Evolutionary conservation across 2,329 filamentous ascomycete genomes (phyloP).

Genomic region (Alternaria tenuissima): DNA sequence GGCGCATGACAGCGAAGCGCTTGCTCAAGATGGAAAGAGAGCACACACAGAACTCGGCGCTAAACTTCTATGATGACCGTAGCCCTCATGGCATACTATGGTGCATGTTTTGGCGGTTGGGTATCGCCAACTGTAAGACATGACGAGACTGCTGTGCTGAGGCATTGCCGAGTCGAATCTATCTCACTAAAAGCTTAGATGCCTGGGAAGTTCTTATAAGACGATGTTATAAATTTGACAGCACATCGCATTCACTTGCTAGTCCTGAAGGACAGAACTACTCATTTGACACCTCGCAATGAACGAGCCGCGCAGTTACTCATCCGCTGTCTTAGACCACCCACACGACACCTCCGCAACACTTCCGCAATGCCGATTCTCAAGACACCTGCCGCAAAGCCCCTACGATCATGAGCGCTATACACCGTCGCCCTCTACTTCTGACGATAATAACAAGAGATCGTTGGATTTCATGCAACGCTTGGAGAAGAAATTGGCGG

Average conservation of each 20-base stretch:
- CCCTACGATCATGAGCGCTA: too few species aligned
- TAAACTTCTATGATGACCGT: neutral
- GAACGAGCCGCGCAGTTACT: neutral
- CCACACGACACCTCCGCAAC: neutral
- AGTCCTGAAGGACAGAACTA: too few species aligned
- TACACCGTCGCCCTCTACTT: neutral
- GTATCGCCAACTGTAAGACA: too few species aligned
- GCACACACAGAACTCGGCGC: neutral
- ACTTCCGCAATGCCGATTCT: neutral
- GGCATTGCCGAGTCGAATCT: too few species aligned
- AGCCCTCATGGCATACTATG: neutral
- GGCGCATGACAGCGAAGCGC: slow-evolving; percentile 1
- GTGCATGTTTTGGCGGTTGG: too few species aligned
- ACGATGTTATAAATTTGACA: too few species aligned
- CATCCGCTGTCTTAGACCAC: neutral
- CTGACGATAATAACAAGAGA: neutral
- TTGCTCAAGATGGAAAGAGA: neutral
- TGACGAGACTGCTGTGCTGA: too few species aligned
- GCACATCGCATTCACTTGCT: too few species aligned
- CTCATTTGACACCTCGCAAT: neutral
- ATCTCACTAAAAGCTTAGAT: too few species aligned
- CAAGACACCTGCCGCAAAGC: neutral
- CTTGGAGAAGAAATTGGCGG: slow-evolving; percentile 30
- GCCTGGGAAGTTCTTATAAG: too few species aligned
- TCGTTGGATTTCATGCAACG: slow-evolving; percentile 29